Base-by-base conservation (phyloP, 2,329 filamentous ascomycete genomes). In the Sphaceloma murrayae region DNA sequence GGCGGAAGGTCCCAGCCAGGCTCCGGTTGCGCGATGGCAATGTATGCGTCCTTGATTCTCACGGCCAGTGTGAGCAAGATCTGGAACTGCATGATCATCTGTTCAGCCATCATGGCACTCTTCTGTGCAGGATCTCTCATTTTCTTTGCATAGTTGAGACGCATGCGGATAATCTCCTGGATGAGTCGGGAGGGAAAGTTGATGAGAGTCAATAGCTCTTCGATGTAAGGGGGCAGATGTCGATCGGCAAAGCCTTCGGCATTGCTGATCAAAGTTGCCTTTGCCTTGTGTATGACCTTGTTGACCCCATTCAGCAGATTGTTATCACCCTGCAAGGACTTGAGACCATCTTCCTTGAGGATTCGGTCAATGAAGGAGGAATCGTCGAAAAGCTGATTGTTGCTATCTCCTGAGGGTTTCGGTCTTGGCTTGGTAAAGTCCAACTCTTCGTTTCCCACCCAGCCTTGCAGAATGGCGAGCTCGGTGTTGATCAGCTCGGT, bases 1-100 rank as follows among this genome's bases (percentile, higher is more conserved):
- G 88, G 86, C 2, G 91, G 91, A 45, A 96, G 67, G 55, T 96
- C 87, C 91, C 91, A 98, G 34, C 91, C 89, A 14, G 83, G 78
- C 61, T 96, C 84, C 1, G 87, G 83, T 53, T 85, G 78, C 16
- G 87, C 85, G 42, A 96, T 86, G 18, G 77, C 70, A 26, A 84
- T 73, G 58, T 94, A 95, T 52, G 89, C 84, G 56, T 83, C 77
- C 63, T 96, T 98, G 64, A 96, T 94, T 50, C 82, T 77, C 49
- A 94, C 88, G 22, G 91, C 89, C 52, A 96, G 79, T 57, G 85
- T 87, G 51, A 98, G 77, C 45, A 96, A 69, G 33, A 95, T 85
- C 63, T 94, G 88, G 55, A 98, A 96, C 58, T 98, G 91, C 0
- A 84, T 74, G 51, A 98, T 95, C 85, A 96, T 94, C 65, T 96